phyloP scores from a whole-genome alignment of 2,329 filamentous ascomycete genomes.

The Geosmithia flava region DNA sequence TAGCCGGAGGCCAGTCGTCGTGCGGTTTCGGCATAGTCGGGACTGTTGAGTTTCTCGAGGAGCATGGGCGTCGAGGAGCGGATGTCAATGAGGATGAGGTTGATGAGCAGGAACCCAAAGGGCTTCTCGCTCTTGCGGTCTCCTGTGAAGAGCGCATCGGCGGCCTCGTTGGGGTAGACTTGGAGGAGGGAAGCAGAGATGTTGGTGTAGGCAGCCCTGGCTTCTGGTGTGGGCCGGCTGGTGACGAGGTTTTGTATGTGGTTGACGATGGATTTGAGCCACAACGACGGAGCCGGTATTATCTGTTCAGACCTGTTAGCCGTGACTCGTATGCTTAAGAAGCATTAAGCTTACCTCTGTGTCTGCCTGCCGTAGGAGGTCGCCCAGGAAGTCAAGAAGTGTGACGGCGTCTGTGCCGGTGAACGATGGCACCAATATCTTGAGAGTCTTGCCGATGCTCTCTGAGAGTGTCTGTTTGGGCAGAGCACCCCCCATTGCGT shows the following conservation, averaged over 20 bases:
- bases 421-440: constrained; percentile 38
- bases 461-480: constrained; percentile 16
- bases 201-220: constrained; percentile 46
- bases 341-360: constrained; percentile 24
- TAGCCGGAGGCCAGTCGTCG: constrained; percentile 46
- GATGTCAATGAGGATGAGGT: constrained; percentile 53
- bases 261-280: constrained; percentile 34
- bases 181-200: constrained; percentile 45
- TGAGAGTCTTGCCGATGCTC: constrained; percentile 35
- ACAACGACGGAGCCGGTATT: constrained; percentile 35
- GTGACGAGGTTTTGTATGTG: constrained; percentile 41
- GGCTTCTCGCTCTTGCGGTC: constrained; percentile 31
- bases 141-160: constrained; percentile 39
- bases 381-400: constrained; percentile 42
- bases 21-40: constrained; percentile 36
- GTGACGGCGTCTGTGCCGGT: constrained; percentile 48
- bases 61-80: constrained; percentile 49
- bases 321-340: background rate
- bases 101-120: constrained; percentile 50
- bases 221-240: constrained; percentile 39
- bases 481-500: constrained; percentile 21
- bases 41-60: constrained; percentile 42
- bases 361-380: constrained; percentile 35
- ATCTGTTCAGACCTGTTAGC: constrained; percentile 19
- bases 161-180: constrained; percentile 32